Base-by-base conservation (phyloP, 2,329 filamentous ascomycete genomes). In the Arthrinium puccinioides region DNA sequence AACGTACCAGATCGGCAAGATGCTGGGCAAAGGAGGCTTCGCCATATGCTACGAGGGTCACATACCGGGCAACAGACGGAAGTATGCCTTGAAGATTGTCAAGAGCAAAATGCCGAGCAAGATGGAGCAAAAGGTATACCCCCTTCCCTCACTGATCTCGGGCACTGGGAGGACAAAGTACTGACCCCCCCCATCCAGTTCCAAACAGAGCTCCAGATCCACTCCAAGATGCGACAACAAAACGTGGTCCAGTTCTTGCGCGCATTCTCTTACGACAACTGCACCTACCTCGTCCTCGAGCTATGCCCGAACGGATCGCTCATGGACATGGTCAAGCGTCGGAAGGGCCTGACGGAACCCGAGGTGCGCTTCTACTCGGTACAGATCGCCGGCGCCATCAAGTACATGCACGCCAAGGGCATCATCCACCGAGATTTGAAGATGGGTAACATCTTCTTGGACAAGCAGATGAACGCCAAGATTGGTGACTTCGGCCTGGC, bases 361-460 rank as follows among this genome's bases (percentile, higher is more conserved):
- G 92, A 98, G 63, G 88, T 96, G 33, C 79, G 92, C 46, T 87
- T 89, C 51, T 95, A 95, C 59, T 84, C 92, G 43, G 80, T 98
- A 27, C 92, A 98, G 61, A 88, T 96, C 42, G 87, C 90, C 47
- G 92, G 92, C 24, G 92, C 92, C 25, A 90, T 98, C 63, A 97
- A 97, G 63, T 98, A 98, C 57, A 85, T 98, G 70, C 94, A 98
- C 61, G 81, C 81, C 54, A 85, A 94, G 57, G 92, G 90, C 47
- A 94, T 98, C 44, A 95, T 97, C 34, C 92, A 98, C 62, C 80
- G 92, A 34, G 92, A 98, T 61, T 64, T 98, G 50, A 98, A 98
- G 64, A 97, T 96, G 71, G 94, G 92, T 33, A 98, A 98, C 59
- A 82, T 98, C 48, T 98, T 98, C 54, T 72, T 98, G 36, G 92